Percentiles rank a stretch among this genome's conserved stretches.
Evolutionary conservation across 176 grass and related monocot species (phyloP).

Genomic region (Musa troglodytarum): DNA sequence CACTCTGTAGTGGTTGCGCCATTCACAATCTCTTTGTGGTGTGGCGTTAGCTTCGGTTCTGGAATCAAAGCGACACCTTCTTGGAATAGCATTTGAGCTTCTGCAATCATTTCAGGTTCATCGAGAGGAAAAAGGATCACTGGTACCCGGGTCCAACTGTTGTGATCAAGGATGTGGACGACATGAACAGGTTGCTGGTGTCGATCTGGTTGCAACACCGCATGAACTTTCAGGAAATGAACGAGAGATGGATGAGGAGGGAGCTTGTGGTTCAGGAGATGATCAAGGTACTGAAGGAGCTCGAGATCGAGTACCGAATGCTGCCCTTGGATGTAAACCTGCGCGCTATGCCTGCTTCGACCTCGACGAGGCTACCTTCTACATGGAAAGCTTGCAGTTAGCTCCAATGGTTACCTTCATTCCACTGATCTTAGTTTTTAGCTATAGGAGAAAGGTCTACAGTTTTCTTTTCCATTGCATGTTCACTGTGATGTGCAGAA

Average conservation of each 20-base stretch:
- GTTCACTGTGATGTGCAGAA: too few species aligned
- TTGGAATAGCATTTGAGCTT: too few species aligned
- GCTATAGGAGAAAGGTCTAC: too few species aligned
- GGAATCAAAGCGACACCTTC: too few species aligned
- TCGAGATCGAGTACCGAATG: conserved; percentile 80
- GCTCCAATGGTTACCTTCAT: not conserved
- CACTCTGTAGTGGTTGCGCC: too few species aligned
- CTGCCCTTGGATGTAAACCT: conserved; percentile 72
- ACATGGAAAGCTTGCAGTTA: conserved; percentile 44
- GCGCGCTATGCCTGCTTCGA: conserved; percentile 41
- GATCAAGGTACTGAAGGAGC: conserved; percentile 65
- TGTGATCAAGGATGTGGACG: conserved; percentile 67
- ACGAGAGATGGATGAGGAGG: conserved; percentile 56
- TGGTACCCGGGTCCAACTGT: conserved; percentile 72
- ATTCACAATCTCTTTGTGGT: too few species aligned
- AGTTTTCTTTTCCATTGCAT: too few species aligned
- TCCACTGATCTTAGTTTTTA: too few species aligned
- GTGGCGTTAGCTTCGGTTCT: too few species aligned
- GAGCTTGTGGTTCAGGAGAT: conserved; percentile 76
- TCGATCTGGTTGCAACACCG: conserved; percentile 83
- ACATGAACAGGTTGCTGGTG: conserved; percentile 53
- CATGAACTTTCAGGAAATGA: conserved; percentile 87
- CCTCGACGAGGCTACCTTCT: conserved; percentile 49
- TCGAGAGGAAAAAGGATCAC: conserved; percentile 84
- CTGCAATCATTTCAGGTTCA: conserved; percentile 31